Base-by-base conservation (phyloP, 1,284 basidiomycete species). In the Heimioporus punctisporus region DNA sequence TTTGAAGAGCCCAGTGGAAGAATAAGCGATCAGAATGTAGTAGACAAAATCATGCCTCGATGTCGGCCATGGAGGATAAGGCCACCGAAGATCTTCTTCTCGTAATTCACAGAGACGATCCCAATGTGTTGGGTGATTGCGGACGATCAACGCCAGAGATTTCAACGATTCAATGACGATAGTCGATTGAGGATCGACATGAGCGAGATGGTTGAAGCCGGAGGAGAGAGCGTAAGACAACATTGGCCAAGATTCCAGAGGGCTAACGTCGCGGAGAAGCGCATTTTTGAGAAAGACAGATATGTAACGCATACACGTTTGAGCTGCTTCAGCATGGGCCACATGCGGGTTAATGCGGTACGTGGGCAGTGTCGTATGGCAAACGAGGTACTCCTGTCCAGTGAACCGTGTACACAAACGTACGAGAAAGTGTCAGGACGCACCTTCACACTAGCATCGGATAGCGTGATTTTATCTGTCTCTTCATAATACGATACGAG, bases 371-470 rank as follows among this genome's bases (percentile, higher is more conserved):
- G 48, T 24, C 24, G 34, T 27, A 14, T 10, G 23, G n/a, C 37
- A 23, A 2, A 28, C 14, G 2, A 54, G 37, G 9, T 50, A 54
- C 27, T 50, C 52, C 52, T 54, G 26, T n/a, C 17, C 8, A 41
- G 51, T 1, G 19, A 19, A 19, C 9, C 8, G 8, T 15, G 26
- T 17, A 14, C 25, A 34, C 9, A 17, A 14, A 14, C 8, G 23
- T 23, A 15, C n/a, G 27, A 14, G 6, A 34, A 28, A 9, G 6
- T 30, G 9, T 7, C 8, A 2, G 0, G 7, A 19, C 51, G 19
- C 46, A 54, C 52, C 44, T 50, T 50, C 28, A 54, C 52, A n/a
- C 43, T 46, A 23, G 27, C 46, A 19, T 54, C 48, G 6, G 52
- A 50, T 10, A 54, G 34, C 3, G 9, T 28, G 4, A 52, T 2